These are phyloP conservation scores for Pichiaceae sp. DNA, from an alignment of 1,139 yeast genomes.

Conservation along the genomic window DNA sequence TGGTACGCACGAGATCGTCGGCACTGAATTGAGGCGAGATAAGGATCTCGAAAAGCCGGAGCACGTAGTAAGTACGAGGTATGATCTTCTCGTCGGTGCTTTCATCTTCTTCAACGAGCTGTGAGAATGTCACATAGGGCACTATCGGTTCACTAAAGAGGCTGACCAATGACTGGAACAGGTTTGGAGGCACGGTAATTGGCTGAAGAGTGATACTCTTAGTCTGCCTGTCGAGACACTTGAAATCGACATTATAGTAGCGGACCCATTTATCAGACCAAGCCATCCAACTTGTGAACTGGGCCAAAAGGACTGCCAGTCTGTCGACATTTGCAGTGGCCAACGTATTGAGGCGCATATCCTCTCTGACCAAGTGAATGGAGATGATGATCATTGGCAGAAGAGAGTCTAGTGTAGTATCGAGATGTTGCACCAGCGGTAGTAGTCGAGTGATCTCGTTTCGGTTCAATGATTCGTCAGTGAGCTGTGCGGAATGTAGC, in stretches of 20 bases:
- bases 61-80: slow-evolving; percentile 53
- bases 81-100: slow-evolving; percentile 51
- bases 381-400: slow-evolving; percentile 60
- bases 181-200: slow-evolving; percentile 44
- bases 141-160: slow-evolving; percentile 35
- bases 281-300: slow-evolving; percentile 58
- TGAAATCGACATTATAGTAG: slow-evolving; percentile 38
- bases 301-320: slow-evolving; percentile 51
- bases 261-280: slow-evolving; percentile 66
- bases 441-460: slow-evolving; percentile 34
- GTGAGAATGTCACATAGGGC: slow-evolving; percentile 60
- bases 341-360: slow-evolving; percentile 50
- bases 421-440: slow-evolving; percentile 32
- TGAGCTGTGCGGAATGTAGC: slow-evolving; percentile 30
- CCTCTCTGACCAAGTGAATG: slow-evolving; percentile 74
- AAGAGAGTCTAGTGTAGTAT: slow-evolving; percentile 36
- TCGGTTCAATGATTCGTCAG: slow-evolving; percentile 9
- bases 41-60: slow-evolving; percentile 54
- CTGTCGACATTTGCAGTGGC: slow-evolving; percentile 28
- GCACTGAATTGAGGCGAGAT: slow-evolving; percentile 46
- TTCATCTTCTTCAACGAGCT: slow-evolving; percentile 57
- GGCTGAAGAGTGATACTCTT: slow-evolving; percentile 37
- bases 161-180: slow-evolving; percentile 45
- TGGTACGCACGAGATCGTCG: slow-evolving; percentile 46
- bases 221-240: slow-evolving; percentile 22